Base-by-base conservation (phyloP, 176 grass and related monocot genomes). In the Juncus effusus region DNA sequence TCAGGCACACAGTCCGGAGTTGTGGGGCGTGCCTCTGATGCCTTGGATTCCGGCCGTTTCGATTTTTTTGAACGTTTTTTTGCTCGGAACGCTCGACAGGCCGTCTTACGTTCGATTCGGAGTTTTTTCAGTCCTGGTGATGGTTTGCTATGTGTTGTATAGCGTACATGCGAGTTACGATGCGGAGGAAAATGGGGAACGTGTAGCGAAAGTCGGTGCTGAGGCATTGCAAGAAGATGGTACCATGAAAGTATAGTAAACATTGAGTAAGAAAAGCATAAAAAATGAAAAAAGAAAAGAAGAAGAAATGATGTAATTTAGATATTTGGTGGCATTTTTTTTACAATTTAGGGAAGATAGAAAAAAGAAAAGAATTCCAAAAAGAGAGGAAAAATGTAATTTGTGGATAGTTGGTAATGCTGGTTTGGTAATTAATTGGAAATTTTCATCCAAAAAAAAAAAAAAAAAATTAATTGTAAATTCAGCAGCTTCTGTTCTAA, bases 21-120 rank as follows among this genome's bases (percentile, higher is more conserved):
- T 82, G 13, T 93, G 94, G 94, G 94, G 88, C 44, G 88, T 99
- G 28, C 94, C 94, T n/a, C 61, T 80, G 39, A 99, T 99, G 94
- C 94, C 94, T 3, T 99, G 94, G 88, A 69, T 89, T 14, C 94
- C 94, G 45, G 88, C 94, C 2, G 52, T 82, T 7, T 99, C 94
- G 12, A 78, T 93, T 10, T 99, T 93, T 67, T 77, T 99, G 52
- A 99, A 99, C 71, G 64, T 99, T 53, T 92, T 99, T 77, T 65
- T 99, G 37, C 83, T 99, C n/a, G 94, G 85, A 10, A 82, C 78
- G 13, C 73, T 99, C 3, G 80, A 82, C 52, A 59, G 80, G 1
- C 64, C 82, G 7, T 92, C 94, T 12, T 99, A 99, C 74, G 50
- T 82, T 6, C 78, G 94, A 5, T 99, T 99, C 51, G 85, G 65